A percentile compares a stretch with the other conserved stretches of the same genome.
phyloP scores from a whole-genome alignment of 805 yeast genomes.

The Yarrowia sp. region DNA sequence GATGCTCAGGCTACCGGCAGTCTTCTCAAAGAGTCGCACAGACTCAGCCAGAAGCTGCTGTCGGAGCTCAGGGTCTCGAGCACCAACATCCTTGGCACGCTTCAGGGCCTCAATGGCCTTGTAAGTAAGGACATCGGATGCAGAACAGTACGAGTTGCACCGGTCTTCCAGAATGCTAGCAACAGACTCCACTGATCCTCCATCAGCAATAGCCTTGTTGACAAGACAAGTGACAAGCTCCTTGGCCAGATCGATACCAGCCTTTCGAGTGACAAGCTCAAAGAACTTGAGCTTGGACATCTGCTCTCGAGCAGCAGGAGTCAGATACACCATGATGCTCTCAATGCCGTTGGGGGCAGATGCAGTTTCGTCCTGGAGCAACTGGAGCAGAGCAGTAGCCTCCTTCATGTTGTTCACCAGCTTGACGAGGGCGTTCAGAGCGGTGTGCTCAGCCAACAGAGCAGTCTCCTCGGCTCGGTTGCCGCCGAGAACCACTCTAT shows the following conservation, averaged over 20 bases:
- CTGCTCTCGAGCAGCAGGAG: constrained; percentile 65
- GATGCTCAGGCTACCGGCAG: constrained; percentile 70
- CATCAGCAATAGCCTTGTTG: constrained; percentile 81
- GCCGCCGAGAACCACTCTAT: constrained; percentile 36
- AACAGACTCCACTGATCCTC: constrained; percentile 89
- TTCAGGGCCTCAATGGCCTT: constrained; percentile 90
- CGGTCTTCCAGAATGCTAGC: constrained; percentile 85
- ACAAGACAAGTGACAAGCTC: constrained; percentile 87
- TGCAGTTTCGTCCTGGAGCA: constrained; percentile 66
- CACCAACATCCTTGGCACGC: constrained; percentile 74
- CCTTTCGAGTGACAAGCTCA: constrained; percentile 72
- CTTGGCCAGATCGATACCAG: constrained; percentile 63
- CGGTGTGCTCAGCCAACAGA: constrained; percentile 83
- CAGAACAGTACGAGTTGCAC: constrained; percentile 92
- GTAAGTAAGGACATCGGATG: constrained; percentile 89
- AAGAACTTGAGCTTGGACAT: constrained; percentile 66
- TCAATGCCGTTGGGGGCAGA: constrained; percentile 48
- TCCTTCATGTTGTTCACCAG: constrained; percentile 78
- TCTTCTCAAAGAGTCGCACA: constrained; percentile 70
- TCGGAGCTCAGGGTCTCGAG: constrained; percentile 63
- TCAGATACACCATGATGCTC: constrained; percentile 67
- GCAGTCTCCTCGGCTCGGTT: constrained; percentile 39
- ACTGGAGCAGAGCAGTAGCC: constrained; percentile 82
- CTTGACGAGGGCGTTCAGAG: constrained; percentile 72
- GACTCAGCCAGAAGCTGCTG: constrained; percentile 69